Evolutionary conservation across 2,329 filamentous ascomycete genomes (phyloP), one percentile per base, ranked within the genome.

Genomic region (Ceratocystis papillata): DNA sequence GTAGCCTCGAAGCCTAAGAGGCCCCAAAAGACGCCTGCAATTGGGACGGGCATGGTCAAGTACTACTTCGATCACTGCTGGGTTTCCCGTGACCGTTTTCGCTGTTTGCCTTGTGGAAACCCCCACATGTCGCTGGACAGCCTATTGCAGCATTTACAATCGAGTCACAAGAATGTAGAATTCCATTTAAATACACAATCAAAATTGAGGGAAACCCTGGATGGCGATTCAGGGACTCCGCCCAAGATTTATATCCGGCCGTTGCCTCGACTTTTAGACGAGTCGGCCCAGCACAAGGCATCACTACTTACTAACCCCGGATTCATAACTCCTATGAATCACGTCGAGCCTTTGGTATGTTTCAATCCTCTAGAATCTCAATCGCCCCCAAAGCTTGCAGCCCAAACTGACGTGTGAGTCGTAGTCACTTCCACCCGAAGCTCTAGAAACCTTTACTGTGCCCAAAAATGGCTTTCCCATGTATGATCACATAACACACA

Each of bases 401-500:
- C 33, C 7, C 41, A 33, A 25, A 59, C 17, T 37, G 6, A 55
- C 50, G 30, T 15, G 5, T 22, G 20, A 33, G n/a, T 37, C 25
- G 28, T 20, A 65, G 63, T 41, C 37, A 20, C 48, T 48, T n/a
- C 41, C 37, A 48, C 63, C 63, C 15, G 28, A 67, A 59, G 63
- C 63, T 20, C 37, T 67, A 57, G 66, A 76, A 75, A 69, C 71
- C 79, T 28, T 65, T 78, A 28, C 78, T 84, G 44, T 82, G 81
- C 6, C 72, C 77, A 3, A 81, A 77, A 7, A 78, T 77, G 30
- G 63, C 50, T 28, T 65, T 48, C 80, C 78, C 5, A 76, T 85
- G n/a, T 85, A 79, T 67, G 81, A 85, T 70, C 78, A 81, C 1
- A 76, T 84, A 10, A 84, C 80, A 74, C 83, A 83, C 70, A 77